These are phyloP conservation scores for Penicillium dipodomyicola DNA, from an alignment of 495 filamentous ascomycete genomes.

Conservation along the genomic window DNA sequence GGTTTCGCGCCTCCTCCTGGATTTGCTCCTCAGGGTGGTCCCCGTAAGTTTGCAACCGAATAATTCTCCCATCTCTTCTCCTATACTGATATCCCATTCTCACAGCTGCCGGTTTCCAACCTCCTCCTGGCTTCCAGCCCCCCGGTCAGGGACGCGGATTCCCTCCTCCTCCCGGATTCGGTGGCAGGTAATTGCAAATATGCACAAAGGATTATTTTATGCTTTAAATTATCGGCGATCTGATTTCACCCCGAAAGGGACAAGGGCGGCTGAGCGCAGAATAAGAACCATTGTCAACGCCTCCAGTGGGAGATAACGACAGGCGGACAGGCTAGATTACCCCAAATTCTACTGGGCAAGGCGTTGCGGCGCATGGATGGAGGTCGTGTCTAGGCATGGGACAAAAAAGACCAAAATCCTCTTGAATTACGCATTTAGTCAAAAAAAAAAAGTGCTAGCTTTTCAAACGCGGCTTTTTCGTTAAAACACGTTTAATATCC, in stretches of 20 bases:
- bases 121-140: slow-evolving; percentile 68
- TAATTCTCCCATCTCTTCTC: not conserved
- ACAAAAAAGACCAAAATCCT: slow-evolving; percentile 29
- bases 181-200: slow-evolving; percentile 57
- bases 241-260: slow-evolving; percentile 18
- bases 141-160: slow-evolving; percentile 65
- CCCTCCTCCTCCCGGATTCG: slow-evolving; percentile 73
- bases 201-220: slow-evolving; percentile 23
- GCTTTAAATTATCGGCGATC: slow-evolving; percentile 21
- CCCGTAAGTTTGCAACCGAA: slow-evolving; percentile 49
- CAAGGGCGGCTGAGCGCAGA: slow-evolving; percentile 12
- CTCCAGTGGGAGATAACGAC: slow-evolving; percentile 13
- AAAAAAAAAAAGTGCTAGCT: slow-evolving; percentile 36
- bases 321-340: slow-evolving; percentile 24
- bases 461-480: slow-evolving; percentile 3
- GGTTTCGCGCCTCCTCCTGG: slow-evolving; percentile 65
- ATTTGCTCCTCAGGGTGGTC: slow-evolving; percentile 57
- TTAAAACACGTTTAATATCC: not conserved
- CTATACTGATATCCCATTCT: slow-evolving; percentile 22
- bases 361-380: slow-evolving; percentile 52
- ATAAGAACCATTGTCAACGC: slow-evolving; percentile 7
- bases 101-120: slow-evolving; percentile 60
- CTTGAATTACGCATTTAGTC: slow-evolving; percentile 30
- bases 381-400: slow-evolving; percentile 33
- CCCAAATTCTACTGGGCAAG: slow-evolving; percentile 42